Base-by-base conservation (phyloP, 1,284 basidiomycete species). In the Pyrrhoderma noxium region DNA sequence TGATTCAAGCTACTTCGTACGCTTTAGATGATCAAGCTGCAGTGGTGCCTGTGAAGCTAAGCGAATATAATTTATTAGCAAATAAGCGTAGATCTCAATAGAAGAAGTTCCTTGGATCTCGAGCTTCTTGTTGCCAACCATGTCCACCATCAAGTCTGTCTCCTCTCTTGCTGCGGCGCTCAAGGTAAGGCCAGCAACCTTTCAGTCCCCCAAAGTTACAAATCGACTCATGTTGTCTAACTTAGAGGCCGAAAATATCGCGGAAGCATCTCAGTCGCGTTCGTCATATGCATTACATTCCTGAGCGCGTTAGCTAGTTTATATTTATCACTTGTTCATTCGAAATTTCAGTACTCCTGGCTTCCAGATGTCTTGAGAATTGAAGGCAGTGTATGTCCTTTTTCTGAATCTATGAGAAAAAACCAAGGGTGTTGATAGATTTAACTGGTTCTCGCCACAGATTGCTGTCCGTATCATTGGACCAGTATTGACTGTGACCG, bases 341-440 rank as follows among this genome's bases (percentile, higher is more conserved):
- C 66, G 60, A 57, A 59, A 34, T 57, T 60, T 19, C 63, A 92
- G 84, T 91, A 92, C 63, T 89, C 89, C 34, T 94, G 92, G 88
- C 70, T 93, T 19, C 86, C 87, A 8, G 92, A 94, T 65, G 87
- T 93, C 23, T 73, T 93, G 42, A 80, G 89, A 23, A 57, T 91
- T 58, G 82, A 87, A 74, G 80, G 83, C 59, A 88, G 82, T 59
- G 85, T 89, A 62, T 56, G 76, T 67, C 22, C 38, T 14, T 13
- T 35, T 21, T 13, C 54, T 46, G 27, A 22, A 37, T 41, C 22
- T 14, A 14, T 25, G 44, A 13, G 19, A 36, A 27, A 8, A 45
- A 31, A n/a, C n/a, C n/a, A 8, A 22, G 19, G 23, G 18, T 42
- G 27, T 49, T 19, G 37, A 22, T 19, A 19, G 9, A 19, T 9